Base-by-base conservation (phyloP, 1,139 yeast genomes). In the Saccharomyces hybrid region DNA sequence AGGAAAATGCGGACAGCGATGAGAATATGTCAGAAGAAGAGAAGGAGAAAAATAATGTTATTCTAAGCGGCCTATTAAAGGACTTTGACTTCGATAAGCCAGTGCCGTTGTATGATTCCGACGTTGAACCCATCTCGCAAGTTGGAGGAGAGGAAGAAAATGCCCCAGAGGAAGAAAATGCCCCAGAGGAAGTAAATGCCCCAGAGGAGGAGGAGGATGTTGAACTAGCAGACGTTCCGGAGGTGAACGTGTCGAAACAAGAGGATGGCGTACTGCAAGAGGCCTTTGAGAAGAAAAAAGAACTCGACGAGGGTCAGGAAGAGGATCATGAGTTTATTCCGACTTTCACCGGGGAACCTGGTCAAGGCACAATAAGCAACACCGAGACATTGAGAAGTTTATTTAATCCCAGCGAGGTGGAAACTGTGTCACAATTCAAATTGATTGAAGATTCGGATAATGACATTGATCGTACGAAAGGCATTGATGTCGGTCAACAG, bases 21-120 rank as follows among this genome's bases (percentile, higher is more conserved):
- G 69, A 63, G 5, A 53, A 55, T 16, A 54, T 50, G 13, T 49
- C 51, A 3, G 72, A 66, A 23, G 65, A 62, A 9, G 76, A 71
- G 56, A 67, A 68, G 31, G 67, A 70, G 25, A 74, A 72, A 57
- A 78, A 76, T 57, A 76, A 74, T 56, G 70, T 78, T 38, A 75
- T 84, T 4, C 71, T 86, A 52, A 82, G 83, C 0, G 74, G 78
- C 2, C 69, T 85, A 54, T 73, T 86, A 55, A 72, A 70, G 1
- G 74, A 70, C 16, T 79, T 76, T 60, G 83, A 85, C 65, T 85
- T 85, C 62, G 86, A 83, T 52, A 80, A 79, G 62, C 86, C 88
- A 0, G 65, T 82, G 38, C 80, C 75, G 7, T 59, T 83, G 7
- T 80, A 79, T 26, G 81, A 78, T 32, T 79, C 75, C 16, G 53